Evolutionary conservation across 2,329 filamentous ascomycete species (phyloP).

Genomic region (Sarocladium kiliense): DNA sequence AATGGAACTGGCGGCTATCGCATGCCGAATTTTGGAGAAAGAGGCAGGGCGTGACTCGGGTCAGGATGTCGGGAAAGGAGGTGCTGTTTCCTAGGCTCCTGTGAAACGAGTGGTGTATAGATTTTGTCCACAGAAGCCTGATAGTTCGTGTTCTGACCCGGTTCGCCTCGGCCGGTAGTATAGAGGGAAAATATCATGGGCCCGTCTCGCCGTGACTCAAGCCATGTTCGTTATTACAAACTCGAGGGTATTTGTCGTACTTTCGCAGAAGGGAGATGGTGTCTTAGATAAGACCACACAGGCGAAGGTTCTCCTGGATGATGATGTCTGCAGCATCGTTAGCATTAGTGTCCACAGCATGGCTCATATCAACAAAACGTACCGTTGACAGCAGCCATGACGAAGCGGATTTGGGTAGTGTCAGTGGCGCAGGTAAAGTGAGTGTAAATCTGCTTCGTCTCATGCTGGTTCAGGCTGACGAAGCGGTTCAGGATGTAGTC

Average conservation of each 20-base stretch:
- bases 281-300: slow-evolving; percentile 90
- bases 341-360: slow-evolving; percentile 23
- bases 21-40: slow-evolving; percentile 2
- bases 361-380: slow-evolving; percentile 35
- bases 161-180: neutral
- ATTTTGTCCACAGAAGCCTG: neutral
- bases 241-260: slow-evolving; percentile 38
- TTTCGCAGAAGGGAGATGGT: slow-evolving; percentile 25
- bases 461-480: slow-evolving; percentile 96
- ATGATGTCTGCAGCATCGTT: slow-evolving; percentile 76
- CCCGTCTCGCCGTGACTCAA: slow-evolving; percentile 31
- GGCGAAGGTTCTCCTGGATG: slow-evolving; percentile 97
- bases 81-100: neutral
- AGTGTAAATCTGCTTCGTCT: slow-evolving; percentile 99
- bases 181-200: slow-evolving; percentile 28
- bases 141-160: neutral
- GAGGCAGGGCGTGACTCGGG: neutral
- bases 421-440: slow-evolving; percentile 99
- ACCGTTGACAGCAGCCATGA: slow-evolving; percentile 99
- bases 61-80: neutral
- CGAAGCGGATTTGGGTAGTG: slow-evolving; percentile 97
- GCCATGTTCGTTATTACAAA: slow-evolving; percentile 32
- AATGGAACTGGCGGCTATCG: neutral
- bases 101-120: neutral
- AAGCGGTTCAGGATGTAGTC: slow-evolving; percentile 99